Evolutionary conservation across 1,284 basidiomycete species (phyloP).

Genomic region (Trichosporon coremiiforme): DNA sequence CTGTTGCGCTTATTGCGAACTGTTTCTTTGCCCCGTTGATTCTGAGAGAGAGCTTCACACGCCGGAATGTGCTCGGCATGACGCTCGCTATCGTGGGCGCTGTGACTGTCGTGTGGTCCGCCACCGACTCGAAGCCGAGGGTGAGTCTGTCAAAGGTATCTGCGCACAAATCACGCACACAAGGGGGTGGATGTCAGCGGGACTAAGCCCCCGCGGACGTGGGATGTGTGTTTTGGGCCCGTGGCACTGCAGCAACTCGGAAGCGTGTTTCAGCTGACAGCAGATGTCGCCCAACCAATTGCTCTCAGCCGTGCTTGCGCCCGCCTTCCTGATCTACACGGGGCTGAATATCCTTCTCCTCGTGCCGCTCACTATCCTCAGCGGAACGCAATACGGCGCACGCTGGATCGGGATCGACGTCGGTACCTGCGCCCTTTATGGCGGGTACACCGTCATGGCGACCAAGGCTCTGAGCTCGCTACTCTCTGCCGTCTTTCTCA

Average conservation of each 20-base stretch:
- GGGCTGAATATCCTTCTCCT: slow-evolving; percentile 64
- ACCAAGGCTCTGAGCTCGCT: slow-evolving; percentile 81
- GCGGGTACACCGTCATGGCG: slow-evolving; percentile 81
- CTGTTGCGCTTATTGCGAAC: slow-evolving; percentile 87
- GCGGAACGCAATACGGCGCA: slow-evolving; percentile 68
- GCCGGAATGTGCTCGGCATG: slow-evolving; percentile 87
- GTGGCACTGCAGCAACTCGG: background rate
- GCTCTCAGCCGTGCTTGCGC: slow-evolving; percentile 68
- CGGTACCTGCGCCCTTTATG: slow-evolving; percentile 63
- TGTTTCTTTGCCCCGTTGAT: slow-evolving; percentile 90
- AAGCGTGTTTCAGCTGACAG: slow-evolving; percentile 16
- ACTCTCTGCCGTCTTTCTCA: slow-evolving; percentile 71
- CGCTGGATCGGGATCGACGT: slow-evolving; percentile 81
- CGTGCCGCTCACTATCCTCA: slow-evolving; percentile 62
- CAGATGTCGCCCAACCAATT: slow-evolving; percentile 67
- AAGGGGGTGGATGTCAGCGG: background rate
- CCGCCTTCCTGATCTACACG: slow-evolving; percentile 74
- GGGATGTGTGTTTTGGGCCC: background rate
- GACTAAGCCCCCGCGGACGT: background rate
- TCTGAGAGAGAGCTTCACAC: slow-evolving; percentile 58
- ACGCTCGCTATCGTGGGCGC: slow-evolving; percentile 78
- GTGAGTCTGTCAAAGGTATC: slow-evolving; percentile 64
- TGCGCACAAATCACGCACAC: background rate
- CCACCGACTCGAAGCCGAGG: slow-evolving; percentile 67
- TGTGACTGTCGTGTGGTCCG: slow-evolving; percentile 85